Conservation (phyloP, 2,329 filamentous ascomycete species). For the Aspergillus sojae region DNA sequence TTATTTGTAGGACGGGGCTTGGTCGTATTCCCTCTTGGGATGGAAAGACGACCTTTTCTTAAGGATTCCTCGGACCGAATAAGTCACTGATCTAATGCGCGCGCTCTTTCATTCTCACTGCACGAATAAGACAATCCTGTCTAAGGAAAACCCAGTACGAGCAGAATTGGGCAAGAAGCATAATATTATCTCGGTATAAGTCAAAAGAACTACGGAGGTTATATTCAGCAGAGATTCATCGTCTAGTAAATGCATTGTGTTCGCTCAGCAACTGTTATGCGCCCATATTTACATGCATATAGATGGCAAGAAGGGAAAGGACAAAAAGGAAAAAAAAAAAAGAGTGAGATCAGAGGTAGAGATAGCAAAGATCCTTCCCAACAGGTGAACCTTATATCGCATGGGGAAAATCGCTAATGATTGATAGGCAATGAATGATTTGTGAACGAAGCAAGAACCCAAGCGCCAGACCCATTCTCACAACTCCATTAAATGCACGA, state of each 20-base stretch:
- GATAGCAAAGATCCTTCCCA: conserved; percentile 3
- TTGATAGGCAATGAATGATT: conserved; percentile 5
- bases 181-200: neutral
- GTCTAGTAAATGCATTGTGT: conserved; percentile 5
- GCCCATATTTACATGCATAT: conserved; percentile 10
- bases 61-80: no score
- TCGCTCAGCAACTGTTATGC: neutral
- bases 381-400: conserved; percentile 8
- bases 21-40: no score
- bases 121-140: neutral
- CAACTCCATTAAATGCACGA: conserved; percentile 33
- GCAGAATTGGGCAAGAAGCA: neutral
- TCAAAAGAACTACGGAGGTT: neutral
- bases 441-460: conserved; percentile 16
- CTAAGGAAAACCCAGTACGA: no score
- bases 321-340: neutral
- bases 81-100: no score
- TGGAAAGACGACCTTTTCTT: no score
- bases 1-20: no score
- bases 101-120: neutral
- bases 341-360: neutral
- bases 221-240: neutral
- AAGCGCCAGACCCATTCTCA: conserved; percentile 26
- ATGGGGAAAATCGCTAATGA: conserved; percentile 1
- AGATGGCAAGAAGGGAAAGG: neutral